Evolutionary conservation across 768 basidiomycete species (phyloP).

Genomic region (Ramaria sp.): DNA sequence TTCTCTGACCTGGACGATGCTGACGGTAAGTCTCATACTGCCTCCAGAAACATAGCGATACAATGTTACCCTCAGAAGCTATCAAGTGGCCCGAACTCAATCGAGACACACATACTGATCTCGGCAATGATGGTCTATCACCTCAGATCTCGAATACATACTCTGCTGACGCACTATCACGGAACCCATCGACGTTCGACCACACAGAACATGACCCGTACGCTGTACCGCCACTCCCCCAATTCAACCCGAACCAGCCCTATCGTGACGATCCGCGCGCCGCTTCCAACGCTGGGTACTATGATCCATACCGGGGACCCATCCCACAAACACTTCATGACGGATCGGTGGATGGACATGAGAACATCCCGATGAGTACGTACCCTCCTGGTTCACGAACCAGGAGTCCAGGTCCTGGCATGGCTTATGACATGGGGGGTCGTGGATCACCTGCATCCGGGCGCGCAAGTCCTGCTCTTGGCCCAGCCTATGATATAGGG

Average conservation of each 20-base stretch:
- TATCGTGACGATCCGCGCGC: slow-evolving; percentile 61
- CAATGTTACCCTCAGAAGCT: slow-evolving; percentile 35
- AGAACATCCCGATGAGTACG: slow-evolving; percentile 63
- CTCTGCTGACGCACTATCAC: slow-evolving; percentile 3
- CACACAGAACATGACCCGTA: slow-evolving; percentile 48
- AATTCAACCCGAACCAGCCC: slow-evolving; percentile 66
- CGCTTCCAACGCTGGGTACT: slow-evolving; percentile 34
- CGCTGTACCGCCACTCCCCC: slow-evolving; percentile 73
- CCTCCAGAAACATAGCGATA: background rate
- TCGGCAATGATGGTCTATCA: slow-evolving; percentile 1
- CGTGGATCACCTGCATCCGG: slow-evolving; percentile 7
- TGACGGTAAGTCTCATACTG: slow-evolving; percentile 39
- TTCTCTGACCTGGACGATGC: slow-evolving; percentile 51
- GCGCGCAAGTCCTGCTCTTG: slow-evolving; percentile 22
- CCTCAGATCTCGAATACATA: slow-evolving; percentile 10
- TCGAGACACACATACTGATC: slow-evolving; percentile 6
- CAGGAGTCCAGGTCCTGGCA: slow-evolving; percentile 12
- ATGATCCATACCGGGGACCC: slow-evolving; percentile 78
- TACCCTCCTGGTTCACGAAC: slow-evolving; percentile 11
- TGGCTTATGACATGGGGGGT: slow-evolving; percentile 16
- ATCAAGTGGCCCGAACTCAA: slow-evolving; percentile 91
- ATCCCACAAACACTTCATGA: slow-evolving; percentile 54
- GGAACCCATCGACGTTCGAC: slow-evolving; percentile 12
- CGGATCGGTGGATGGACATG: slow-evolving; percentile 23
- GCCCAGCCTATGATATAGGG: slow-evolving; percentile 14